Evolutionary conservation across 2,329 filamentous ascomycete species (phyloP), one percentile per base, ranked within the genome.

Genomic region (Purpureocillium lavendulum): DNA sequence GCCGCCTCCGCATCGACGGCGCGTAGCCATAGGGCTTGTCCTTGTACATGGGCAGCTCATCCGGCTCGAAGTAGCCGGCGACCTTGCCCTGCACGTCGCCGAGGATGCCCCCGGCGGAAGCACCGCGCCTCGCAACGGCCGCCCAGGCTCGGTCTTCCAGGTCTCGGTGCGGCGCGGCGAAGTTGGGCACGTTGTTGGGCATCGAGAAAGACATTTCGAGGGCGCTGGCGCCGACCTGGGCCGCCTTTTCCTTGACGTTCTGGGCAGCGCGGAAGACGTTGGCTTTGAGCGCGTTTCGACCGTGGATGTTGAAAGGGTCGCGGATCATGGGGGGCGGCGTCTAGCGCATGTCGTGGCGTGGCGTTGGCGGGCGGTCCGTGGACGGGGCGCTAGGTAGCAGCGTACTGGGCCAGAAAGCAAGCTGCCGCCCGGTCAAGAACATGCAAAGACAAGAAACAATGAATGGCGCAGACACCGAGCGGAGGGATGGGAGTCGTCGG

Each of bases 1-100:
- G 70, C 38, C 70, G 70, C 45, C 71, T 69, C 51, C 76, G 75
- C 49, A 75, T 70, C 44, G 76, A 77, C 28, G 71, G 66, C 33
- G 75, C 70, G 52, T 85, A 82, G 37, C 72, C 73, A 57, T 86
- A 92, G n/a, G 92, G 92, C 61, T 98, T 98, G 66, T 98, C 92
- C 65, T 98, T 98, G 69, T 98, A 98, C 84, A 97, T 89, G 34
- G 92, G 92, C 46, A 98, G 67, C 42, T 50, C 60, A 28, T 65
- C 53, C 45, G 60, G 61, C 30, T 80, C 76, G 45, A 89, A 80
- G 44, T 88, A 72, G 42, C 70, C 71, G 37, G 74, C 75, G 29
- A 87, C 68, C 45, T 75, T 77, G 50, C 75, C 74, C 36, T 82
- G 69, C 30, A 87, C 69, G 35, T 66, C 70, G 43, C 66, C 63